Evolutionary conservation across 257 asterid genomes (phyloP).

Genomic region (Solanum sejunctum): DNA sequence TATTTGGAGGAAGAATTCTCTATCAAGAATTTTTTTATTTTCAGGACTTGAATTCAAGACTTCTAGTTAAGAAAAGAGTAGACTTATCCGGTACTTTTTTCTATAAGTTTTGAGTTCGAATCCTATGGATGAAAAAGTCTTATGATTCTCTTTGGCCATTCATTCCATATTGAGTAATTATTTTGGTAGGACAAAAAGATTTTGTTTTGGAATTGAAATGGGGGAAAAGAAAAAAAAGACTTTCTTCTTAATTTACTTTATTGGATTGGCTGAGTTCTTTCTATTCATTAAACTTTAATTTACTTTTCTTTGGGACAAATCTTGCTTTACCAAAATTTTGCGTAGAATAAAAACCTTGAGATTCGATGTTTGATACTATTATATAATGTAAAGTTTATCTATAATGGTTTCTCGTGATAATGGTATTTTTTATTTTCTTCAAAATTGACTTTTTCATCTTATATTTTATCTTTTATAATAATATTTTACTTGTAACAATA

Average conservation of each 20-base stretch:
- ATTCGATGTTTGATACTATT: neutral
- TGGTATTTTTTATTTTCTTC: too few species aligned
- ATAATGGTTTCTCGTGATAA: too few species aligned
- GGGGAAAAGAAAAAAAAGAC: neutral
- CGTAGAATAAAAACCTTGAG: neutral
- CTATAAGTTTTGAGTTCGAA: too few species aligned
- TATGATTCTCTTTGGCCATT: neutral
- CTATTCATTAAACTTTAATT: neutral
- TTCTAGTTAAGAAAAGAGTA: too few species aligned
- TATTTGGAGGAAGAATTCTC: fast-evolving
- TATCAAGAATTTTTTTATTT: too few species aligned
- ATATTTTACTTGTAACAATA: too few species aligned
- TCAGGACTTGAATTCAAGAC: too few species aligned
- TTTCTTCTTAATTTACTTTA: neutral
- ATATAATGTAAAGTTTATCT: too few species aligned
- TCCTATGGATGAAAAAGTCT: too few species aligned
- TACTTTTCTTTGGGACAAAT: neutral
- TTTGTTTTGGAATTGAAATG: neutral
- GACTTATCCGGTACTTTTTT: fast-evolving
- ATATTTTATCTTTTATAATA: too few species aligned
- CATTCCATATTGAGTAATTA: neutral
- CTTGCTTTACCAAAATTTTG: neutral
- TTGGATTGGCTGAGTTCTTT: neutral
- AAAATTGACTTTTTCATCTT: too few species aligned
- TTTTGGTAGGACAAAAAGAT: neutral